These are phyloP conservation scores for Leccinum broughii DNA, from an alignment of 768 basidiomycete species.

Conservation along the genomic window DNA sequence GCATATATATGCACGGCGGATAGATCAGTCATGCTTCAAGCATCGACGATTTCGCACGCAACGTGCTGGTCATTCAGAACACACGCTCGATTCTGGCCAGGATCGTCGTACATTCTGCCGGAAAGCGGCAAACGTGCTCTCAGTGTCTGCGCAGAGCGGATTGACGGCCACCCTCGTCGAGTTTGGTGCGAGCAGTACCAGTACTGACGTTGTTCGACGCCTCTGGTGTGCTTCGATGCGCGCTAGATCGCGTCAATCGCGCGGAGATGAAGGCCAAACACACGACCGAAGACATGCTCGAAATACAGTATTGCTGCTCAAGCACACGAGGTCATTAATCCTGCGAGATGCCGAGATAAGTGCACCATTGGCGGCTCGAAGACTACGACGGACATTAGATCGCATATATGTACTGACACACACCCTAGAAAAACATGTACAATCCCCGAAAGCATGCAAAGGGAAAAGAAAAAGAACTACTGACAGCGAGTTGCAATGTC, in stretches of 20 bases:
- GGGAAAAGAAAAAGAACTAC: not conserved
- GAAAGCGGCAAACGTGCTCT: slow-evolving; percentile 48
- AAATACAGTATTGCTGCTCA: slow-evolving; percentile 9
- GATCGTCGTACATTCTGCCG: slow-evolving; percentile 47
- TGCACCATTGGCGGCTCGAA: not conserved
- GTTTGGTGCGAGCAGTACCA: not conserved
- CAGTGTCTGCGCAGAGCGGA: slow-evolving; percentile 40
- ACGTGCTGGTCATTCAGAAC: slow-evolving; percentile 13
- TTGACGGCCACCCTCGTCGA: slow-evolving; percentile 32
- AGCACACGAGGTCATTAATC: not conserved
- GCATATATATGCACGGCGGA: not conserved
- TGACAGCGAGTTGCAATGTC: slow-evolving; percentile 3
- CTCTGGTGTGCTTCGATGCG: not conserved
- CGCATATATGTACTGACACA: slow-evolving; percentile 7
- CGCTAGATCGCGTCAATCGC: slow-evolving; percentile 14
- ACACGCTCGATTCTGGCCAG: slow-evolving; percentile 27
- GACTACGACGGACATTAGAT: slow-evolving; percentile 1
- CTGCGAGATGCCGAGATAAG: not conserved
- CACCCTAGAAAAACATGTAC: slow-evolving; percentile 11
- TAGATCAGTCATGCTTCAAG: not conserved
- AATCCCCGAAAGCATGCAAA: not conserved
- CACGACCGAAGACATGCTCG: slow-evolving; percentile 25
- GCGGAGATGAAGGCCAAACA: slow-evolving; percentile 28
- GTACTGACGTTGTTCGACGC: slow-evolving; percentile 44
- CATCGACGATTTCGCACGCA: not conserved